Base-by-base conservation (phyloP, 2,329 filamentous ascomycete genomes). In the Ophiostoma quercus region DNA sequence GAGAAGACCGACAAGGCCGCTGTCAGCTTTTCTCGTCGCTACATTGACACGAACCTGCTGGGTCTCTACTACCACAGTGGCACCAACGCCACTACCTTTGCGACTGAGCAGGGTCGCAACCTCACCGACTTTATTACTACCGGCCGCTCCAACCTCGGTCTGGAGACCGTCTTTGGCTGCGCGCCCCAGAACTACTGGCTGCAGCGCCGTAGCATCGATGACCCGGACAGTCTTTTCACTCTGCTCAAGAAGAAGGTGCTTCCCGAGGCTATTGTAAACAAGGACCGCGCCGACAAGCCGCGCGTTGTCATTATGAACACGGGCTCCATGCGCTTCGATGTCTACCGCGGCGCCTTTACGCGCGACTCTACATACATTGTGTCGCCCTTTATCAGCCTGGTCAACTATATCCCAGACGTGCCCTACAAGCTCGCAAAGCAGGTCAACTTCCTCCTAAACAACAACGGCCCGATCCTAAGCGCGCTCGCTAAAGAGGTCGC, bases 11-110 rank as follows among this genome's bases (percentile, higher is more conserved):
- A n/a, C 19, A 34, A 72, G 22, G 73, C 32, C 22, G 22, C 11
- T 32, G 11, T 39, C 11, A n/a, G 37, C 25, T 97, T 96, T 77
- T 84, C 85, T 68, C 87, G 94, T 65, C 86, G 90, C 71, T 98
- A 97, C 79, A 94, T 98, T 72, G 94, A 98, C 80, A 97, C 94
- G 80, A 98, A 98, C 74, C 83, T 97, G 0, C 91, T 88, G 72
- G 95, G 93, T 0, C 84, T 96, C 71, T 85, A 94, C 75, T 86
- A 95, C 75, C 94, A 98, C 77, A 92, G 90, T 2, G 87, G 87
- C 0, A 86, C 90, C 39, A 88, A 94, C 74, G 82, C 85, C 19
- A 83, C 86, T 0, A 90, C 87, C 0, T 98, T 98, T 76, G 84
- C 87, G 1, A 97, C 94, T 0, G 82, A 88, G 16, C 84, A 89